A percentile compares a stretch with the other conserved stretches of the same genome.
These are phyloP conservation scores for Isochrysis galbana DNA, from an alignment of 78 protist genomes.

Conservation along the genomic window DNA sequence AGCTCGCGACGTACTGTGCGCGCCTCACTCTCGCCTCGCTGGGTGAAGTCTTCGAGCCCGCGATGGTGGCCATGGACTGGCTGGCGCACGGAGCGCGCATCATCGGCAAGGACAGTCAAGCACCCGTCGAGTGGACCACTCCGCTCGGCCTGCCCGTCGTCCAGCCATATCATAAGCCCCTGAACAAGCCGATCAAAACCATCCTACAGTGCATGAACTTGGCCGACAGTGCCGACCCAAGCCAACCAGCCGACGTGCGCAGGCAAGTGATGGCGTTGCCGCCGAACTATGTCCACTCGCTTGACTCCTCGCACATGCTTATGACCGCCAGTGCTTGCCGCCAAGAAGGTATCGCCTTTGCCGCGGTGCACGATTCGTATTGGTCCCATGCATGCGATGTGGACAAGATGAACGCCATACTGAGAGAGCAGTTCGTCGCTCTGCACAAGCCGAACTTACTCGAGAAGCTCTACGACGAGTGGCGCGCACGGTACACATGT, in stretches of 20 bases:
- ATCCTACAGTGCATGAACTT: not conserved
- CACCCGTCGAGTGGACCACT: constrained; percentile 73
- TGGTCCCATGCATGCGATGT: constrained; percentile 89
- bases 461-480: not conserved
- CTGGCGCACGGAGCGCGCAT: constrained; percentile 56
- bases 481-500: not conserved
- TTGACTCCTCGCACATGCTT: constrained; percentile 92
- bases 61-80: constrained; percentile 80
- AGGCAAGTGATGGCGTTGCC: constrained; percentile 80
- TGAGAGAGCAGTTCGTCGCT: constrained; percentile 79
- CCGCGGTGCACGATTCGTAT: constrained; percentile 93
- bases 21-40: constrained; percentile 53
- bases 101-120: not conserved
- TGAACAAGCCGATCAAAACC: not conserved
- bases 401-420: constrained; percentile 51
- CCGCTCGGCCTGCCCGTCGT: constrained; percentile 87
- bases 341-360: constrained; percentile 58
- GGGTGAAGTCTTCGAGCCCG: constrained; percentile 74
- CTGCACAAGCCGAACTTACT: not conserved
- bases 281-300: constrained; percentile 92
- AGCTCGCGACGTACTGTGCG: not conserved
- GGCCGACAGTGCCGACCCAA: not conserved
- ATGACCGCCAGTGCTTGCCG: constrained; percentile 65
- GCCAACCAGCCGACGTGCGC: not conserved
- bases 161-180: constrained; percentile 74